Evolutionary conservation across 2,329 filamentous ascomycete genomes (phyloP).

Genomic region (Sclerotinia sclerotiorum): DNA sequence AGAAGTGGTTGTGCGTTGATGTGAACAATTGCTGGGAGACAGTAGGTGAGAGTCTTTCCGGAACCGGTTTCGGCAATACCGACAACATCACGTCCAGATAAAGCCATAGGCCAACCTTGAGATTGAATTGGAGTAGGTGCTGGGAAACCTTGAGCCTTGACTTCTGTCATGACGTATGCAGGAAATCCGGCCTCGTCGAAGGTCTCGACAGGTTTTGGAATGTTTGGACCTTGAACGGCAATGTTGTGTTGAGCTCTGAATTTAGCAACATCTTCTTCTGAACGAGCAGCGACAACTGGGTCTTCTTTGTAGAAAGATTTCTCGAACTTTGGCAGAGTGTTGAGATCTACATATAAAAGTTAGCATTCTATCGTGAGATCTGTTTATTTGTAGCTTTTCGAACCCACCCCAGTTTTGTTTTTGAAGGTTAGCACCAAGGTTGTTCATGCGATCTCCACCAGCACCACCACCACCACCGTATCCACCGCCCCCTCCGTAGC

Average conservation of each 20-base stretch:
- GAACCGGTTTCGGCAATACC: conserved; percentile 99
- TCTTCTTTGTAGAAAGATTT: conserved; percentile 99
- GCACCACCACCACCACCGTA: conserved; percentile 54
- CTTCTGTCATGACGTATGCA: conserved; percentile 94
- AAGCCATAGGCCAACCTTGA: conserved; percentile 98
- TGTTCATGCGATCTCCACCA: conserved; percentile 91
- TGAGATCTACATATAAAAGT: conserved; percentile 60
- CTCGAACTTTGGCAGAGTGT: conserved; percentile 87
- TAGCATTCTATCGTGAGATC: not conserved
- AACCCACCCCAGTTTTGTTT: conserved; percentile 81
- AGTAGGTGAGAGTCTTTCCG: conserved; percentile 98
- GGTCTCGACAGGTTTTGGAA: conserved; percentile 92
- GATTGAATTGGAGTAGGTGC: conserved; percentile 95
- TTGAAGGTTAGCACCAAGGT: conserved; percentile 84
- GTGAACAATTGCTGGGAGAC: conserved; percentile 95
- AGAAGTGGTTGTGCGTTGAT: conserved; percentile 98
- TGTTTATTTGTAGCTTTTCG: not conserved
- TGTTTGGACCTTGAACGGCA: conserved; percentile 72
- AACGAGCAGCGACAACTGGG: conserved; percentile 71
- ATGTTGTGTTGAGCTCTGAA: conserved; percentile 88
- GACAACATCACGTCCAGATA: conserved; percentile 95
- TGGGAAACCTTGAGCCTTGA: conserved; percentile 95
- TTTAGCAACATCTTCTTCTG: conserved; percentile 75
- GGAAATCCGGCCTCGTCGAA: conserved; percentile 99
- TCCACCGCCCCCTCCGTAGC: conserved; percentile 43